Evolutionary conservation across 2,329 filamentous ascomycete species (phyloP).

Genomic region (Ceratocystiopsis sp.): DNA sequence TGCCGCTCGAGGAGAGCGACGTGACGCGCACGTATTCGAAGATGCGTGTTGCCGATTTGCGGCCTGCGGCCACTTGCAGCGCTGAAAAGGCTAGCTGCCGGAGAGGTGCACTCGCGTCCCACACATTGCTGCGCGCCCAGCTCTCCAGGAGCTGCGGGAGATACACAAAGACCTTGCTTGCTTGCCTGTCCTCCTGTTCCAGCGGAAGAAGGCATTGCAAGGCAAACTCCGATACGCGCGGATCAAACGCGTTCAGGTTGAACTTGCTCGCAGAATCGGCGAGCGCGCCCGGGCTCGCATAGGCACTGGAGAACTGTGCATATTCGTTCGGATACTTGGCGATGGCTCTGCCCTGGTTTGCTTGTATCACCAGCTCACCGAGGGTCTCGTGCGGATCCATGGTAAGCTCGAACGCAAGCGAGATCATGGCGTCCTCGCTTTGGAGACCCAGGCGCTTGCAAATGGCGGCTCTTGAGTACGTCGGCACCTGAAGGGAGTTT

Average conservation of each 20-base stretch:
- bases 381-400: conserved; percentile 12
- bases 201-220: conserved; percentile 9
- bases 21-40: too few species aligned
- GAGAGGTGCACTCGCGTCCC: too few species aligned
- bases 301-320: conserved; percentile 8
- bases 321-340: not conserved
- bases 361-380: conserved; percentile 11
- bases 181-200: too few species aligned
- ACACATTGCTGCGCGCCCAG: too few species aligned
- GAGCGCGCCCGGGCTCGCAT: conserved; percentile 4
- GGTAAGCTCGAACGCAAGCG: conserved; percentile 18
- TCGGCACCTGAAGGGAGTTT: conserved; percentile 7
- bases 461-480: conserved; percentile 11
- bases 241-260: conserved; percentile 12
- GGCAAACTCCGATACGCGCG: conserved; percentile 13
- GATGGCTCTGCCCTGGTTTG: conserved; percentile 9
- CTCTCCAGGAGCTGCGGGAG: too few species aligned
- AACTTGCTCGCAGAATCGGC: not conserved
- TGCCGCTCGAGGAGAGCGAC: too few species aligned
- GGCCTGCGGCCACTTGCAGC: conserved; percentile 8
- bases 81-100: too few species aligned
- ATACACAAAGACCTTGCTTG: too few species aligned
- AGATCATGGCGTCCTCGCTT: conserved; percentile 10
- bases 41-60: not conserved
- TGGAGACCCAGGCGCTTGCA: conserved; percentile 13